Percentiles rank a stretch among this genome's conserved stretches.
Evolutionary conservation across 352 stramenopile genomes (phyloP).

Genomic region (Phytopythium mirpurense): DNA sequence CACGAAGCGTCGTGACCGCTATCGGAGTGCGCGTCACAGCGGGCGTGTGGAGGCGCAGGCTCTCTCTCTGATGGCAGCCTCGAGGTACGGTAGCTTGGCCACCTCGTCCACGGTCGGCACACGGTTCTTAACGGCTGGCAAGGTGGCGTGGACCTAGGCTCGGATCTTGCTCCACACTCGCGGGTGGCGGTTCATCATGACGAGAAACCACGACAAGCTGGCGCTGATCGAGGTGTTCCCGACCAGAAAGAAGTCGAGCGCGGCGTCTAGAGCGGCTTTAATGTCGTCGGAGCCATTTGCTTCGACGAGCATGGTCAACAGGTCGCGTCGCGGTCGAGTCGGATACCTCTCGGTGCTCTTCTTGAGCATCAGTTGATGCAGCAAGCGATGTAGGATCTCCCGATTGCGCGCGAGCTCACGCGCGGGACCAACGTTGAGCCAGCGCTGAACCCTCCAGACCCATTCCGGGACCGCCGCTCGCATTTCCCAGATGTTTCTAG

Average conservation of each 20-base stretch:
- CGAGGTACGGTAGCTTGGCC: slow-evolving; percentile 44
- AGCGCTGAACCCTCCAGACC: too few relatives aligned
- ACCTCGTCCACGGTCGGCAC: slow-evolving; percentile 41
- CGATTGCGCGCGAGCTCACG: too few relatives aligned
- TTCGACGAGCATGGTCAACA: too few relatives aligned
- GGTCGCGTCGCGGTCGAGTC: too few relatives aligned
- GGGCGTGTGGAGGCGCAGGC: slow-evolving; percentile 50
- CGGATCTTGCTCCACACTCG: slow-evolving; percentile 33
- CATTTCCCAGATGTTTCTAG: too few relatives aligned
- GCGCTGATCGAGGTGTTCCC: slow-evolving; percentile 71
- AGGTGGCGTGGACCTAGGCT: slow-evolving; percentile 29
- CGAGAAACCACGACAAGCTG: slow-evolving; percentile 63
- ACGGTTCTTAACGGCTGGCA: slow-evolving; percentile 19
- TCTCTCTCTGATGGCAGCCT: slow-evolving; percentile 55
- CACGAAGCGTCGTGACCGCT: slow-evolving; percentile 51
- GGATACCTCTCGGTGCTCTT: too few relatives aligned
- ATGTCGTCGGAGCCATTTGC: too few relatives aligned
- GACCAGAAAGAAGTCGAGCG: slow-evolving; percentile 73
- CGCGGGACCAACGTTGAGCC: too few relatives aligned
- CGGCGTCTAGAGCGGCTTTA: too few relatives aligned
- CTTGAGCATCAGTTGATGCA: too few relatives aligned
- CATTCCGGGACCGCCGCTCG: too few relatives aligned
- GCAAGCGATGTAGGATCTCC: too few relatives aligned
- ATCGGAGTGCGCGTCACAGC: slow-evolving; percentile 36
- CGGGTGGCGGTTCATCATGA: slow-evolving; percentile 74